These are phyloP conservation scores for Rhizopogon sp. DNA, from an alignment of 768 basidiomycete species.

Conservation along the genomic window DNA sequence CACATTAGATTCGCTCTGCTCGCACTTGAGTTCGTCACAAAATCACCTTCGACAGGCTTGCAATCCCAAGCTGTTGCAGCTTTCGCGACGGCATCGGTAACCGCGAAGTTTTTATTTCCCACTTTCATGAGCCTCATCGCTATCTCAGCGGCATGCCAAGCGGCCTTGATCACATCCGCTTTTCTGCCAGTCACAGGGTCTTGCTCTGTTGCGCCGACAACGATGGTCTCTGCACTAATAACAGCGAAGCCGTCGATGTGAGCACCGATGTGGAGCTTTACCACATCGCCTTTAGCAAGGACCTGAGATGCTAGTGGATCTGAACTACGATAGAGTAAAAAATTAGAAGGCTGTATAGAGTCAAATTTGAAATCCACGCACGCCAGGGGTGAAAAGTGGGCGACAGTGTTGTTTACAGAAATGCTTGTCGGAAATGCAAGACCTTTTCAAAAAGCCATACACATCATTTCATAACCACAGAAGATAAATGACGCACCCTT, in stretches of 20 bases:
- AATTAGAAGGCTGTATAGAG: neutral
- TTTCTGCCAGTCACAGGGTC: conserved; percentile 78
- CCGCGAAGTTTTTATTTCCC: conserved; percentile 92
- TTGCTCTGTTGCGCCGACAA: conserved; percentile 72
- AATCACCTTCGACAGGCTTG: conserved; percentile 88
- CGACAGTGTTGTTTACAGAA: conserved; percentile 93
- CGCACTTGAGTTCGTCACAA: neutral
- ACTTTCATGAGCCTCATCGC: conserved; percentile 89
- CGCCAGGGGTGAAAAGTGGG: conserved; percentile 95
- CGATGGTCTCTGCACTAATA: conserved; percentile 88
- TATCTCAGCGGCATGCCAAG: conserved; percentile 87
- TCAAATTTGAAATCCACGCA: conserved; percentile 36
- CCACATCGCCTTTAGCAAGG: conserved; percentile 83
- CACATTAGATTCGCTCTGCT: neutral
- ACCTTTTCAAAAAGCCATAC: conserved; percentile 39
- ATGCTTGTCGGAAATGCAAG: conserved; percentile 93
- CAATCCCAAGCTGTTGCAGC: conserved; percentile 71
- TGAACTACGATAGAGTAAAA: conserved; percentile 42
- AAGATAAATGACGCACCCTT: conserved; percentile 58
- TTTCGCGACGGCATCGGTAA: conserved; percentile 82
- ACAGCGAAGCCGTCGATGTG: conserved; percentile 98
- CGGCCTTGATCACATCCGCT: conserved; percentile 92
- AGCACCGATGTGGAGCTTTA: conserved; percentile 93
- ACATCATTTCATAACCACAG: neutral
- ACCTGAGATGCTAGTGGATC: conserved; percentile 65